These are phyloP conservation scores for Elsinoe fawcettii DNA, from an alignment of 2,329 filamentous ascomycete genomes.

Conservation along the genomic window DNA sequence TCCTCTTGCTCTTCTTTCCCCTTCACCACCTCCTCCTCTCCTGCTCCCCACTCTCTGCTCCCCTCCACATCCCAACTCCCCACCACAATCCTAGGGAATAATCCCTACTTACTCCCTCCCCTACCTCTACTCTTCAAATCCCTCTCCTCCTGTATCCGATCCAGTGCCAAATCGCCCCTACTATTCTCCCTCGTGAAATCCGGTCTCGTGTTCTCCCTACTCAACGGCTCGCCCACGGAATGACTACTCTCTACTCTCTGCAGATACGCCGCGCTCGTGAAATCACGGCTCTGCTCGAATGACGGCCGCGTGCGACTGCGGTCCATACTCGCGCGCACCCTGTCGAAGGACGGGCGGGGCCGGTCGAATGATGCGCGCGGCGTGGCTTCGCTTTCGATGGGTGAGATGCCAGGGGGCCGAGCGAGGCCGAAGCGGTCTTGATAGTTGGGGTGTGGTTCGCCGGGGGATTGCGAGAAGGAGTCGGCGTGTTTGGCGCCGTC, in stretches of 20 bases:
- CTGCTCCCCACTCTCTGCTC: not conserved
- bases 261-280: constrained; percentile 81
- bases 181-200: not conserved
- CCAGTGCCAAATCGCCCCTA: not conserved
- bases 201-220: not conserved
- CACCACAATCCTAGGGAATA: not conserved
- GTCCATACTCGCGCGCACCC: constrained; percentile 81
- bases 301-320: constrained; percentile 59
- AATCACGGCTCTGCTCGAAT: constrained; percentile 82
- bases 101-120: constrained; percentile 4
- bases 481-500: not conserved
- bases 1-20: not conserved
- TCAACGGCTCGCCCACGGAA: not conserved
- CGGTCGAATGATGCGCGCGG: constrained; percentile 43
- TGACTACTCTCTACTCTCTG: constrained; percentile 60
- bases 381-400: not conserved
- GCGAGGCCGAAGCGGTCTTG: constrained; percentile 4
- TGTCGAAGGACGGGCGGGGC: constrained; percentile 76
- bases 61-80: not conserved
- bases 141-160: not conserved
- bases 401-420: constrained; percentile 6
- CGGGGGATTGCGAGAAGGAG: not conserved
- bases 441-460: not conserved
- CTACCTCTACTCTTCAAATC: not conserved
- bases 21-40: not conserved